Evolutionary conservation across 495 filamentous ascomycete species (phyloP), one percentile per base, ranked within the genome.

Genomic region (Lophium mytilinum): DNA sequence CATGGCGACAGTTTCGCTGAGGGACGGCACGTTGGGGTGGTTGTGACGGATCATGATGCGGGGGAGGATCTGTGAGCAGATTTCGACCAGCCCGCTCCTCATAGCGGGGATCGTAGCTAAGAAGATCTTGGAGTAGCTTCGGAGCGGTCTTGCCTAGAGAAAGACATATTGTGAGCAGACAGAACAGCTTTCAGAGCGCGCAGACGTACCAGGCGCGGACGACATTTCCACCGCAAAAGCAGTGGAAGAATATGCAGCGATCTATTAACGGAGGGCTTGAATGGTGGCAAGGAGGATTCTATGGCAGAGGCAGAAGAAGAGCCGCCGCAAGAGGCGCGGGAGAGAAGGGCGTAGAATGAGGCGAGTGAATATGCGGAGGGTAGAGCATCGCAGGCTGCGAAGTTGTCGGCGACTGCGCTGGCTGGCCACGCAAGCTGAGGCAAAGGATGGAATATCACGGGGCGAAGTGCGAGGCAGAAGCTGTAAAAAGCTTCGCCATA

Each of bases 101-200:
- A 52, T 78, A 68, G 18, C 71, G 69, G 19, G 81, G 77, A 60
- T 87, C 81, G 62, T 83, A 84, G 34, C 68, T 59, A 19, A 73
- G 55, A 45, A 87, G 71, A 66, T 85, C 83, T 55, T 80, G 68
- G 42, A 80, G 68, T 50, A 87, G 74, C 47, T 79, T 78, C 9
- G 83, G 83, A 49, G 81, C 78, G 58, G 79, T 81, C 71, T 85
- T 86, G 58, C 83, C 83, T 81, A 62, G 15, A 30, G 12, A 42
- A 15, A n/a, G n/a, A n/a, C 3, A 9, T 15, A 14, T 18, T 2
- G 40, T 42, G 14, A 42, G 40, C 24, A 30, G 24, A 30, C 3
- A 48, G 6, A 33, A 18, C 12, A 52, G 30, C 33, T 52, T 10
- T n/a, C 37, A 18, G 21, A 33, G 19, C 18, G 9, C 8, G 19